Conservation (phyloP, 495 filamentous ascomycete genomes). For the Chaetomidium leptoderma region DNA sequence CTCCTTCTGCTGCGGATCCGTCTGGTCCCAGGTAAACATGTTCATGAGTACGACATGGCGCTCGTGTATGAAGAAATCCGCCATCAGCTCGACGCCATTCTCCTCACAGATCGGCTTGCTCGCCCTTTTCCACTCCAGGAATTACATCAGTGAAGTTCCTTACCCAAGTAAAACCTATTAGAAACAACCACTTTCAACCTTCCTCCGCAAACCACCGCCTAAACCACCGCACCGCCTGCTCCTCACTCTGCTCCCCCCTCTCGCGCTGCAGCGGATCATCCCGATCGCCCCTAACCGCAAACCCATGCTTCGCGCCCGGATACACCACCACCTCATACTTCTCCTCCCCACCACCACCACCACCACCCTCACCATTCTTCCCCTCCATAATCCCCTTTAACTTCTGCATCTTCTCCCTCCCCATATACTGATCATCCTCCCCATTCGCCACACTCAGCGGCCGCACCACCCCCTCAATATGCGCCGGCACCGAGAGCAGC, state of each 20-base stretch:
- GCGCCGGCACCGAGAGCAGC: slow-evolving; percentile 47
- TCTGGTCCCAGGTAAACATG: too few species aligned
- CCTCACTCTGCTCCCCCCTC: slow-evolving; percentile 45
- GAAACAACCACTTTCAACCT: background rate
- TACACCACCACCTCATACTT: slow-evolving; percentile 51
- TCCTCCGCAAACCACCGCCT: slow-evolving; percentile 14
- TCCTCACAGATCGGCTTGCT: too few species aligned
- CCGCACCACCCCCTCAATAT: slow-evolving; percentile 49
- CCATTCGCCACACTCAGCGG: slow-evolving; percentile 56
- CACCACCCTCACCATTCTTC: slow-evolving; percentile 28
- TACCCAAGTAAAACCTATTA: background rate
- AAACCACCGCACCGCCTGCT: slow-evolving; percentile 54
- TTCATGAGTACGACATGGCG: too few species aligned
- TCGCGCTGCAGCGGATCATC: slow-evolving; percentile 41
- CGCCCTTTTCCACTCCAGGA: too few species aligned
- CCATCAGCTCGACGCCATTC: too few species aligned
- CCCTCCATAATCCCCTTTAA: slow-evolving; percentile 42
- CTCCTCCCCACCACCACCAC: background rate
- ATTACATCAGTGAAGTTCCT: too few species aligned
- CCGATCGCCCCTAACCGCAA: slow-evolving; percentile 52
- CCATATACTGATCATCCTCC: slow-evolving; percentile 48
- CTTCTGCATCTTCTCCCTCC: slow-evolving; percentile 34
- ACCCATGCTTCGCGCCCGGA: slow-evolving; percentile 57
- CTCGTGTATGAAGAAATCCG: too few species aligned
- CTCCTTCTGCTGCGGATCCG: too few species aligned